Conservation (phyloP, 306 rosid species). For the Lathyrus tuberosus region DNA sequence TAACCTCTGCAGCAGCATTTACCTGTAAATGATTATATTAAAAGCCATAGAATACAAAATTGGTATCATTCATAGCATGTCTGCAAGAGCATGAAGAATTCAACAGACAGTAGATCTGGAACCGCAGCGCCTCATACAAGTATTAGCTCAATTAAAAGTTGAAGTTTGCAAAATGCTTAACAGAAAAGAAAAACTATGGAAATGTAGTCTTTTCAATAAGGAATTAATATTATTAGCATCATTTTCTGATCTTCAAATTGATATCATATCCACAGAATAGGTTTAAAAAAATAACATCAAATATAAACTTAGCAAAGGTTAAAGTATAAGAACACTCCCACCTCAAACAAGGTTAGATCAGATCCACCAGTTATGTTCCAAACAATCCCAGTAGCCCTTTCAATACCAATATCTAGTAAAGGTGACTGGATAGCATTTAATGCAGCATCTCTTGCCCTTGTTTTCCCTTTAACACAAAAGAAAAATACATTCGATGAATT, state of each 20-base stretch:
- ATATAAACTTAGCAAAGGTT: conserved; percentile 18
- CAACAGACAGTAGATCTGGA: conserved; percentile 24
- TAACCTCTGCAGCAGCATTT: conserved; percentile 99
- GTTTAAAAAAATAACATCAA: background rate
- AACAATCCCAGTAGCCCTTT: conserved; percentile 95
- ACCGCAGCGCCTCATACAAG: conserved; percentile 12
- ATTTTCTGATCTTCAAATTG: background rate
- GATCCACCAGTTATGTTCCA: conserved; percentile 96
- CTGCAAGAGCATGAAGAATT: conserved; percentile 18
- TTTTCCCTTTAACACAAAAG: conserved; percentile 73
- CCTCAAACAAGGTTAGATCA: conserved; percentile 95
- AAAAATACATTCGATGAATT: conserved; percentile 27
- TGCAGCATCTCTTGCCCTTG: conserved; percentile 98
- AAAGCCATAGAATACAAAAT: conserved; percentile 31
- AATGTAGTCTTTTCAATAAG: conserved; percentile 3
- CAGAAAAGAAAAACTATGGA: conserved; percentile 11
- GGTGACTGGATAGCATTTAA: conserved; percentile 95
- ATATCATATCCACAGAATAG: conserved; percentile 7
- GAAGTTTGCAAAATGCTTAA: background rate
- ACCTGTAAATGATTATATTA: conserved; percentile 59
- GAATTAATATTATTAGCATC: background rate
- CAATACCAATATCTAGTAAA: conserved; percentile 89
- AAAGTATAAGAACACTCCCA: conserved; percentile 28
- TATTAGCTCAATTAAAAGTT: background rate
- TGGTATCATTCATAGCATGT: background rate